These are phyloP conservation scores for Lentinula guzmanii DNA, from an alignment of 768 basidiomycete species.

Conservation along the genomic window DNA sequence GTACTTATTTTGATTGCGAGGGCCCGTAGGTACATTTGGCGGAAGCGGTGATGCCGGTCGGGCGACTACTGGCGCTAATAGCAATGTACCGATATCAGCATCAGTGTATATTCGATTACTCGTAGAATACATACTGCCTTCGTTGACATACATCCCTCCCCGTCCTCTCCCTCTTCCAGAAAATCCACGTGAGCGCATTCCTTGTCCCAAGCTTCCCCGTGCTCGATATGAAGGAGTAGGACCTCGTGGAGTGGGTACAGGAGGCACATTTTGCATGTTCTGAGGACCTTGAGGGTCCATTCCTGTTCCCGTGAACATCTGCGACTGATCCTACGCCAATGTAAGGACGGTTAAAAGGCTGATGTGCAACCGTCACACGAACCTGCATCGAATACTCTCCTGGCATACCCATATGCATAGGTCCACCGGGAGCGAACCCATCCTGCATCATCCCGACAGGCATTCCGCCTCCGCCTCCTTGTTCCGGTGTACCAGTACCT, in stretches of 20 bases:
- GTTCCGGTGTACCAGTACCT: conserved; percentile 35
- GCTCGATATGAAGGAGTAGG: conserved; percentile 28
- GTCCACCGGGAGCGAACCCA: conserved; percentile 33
- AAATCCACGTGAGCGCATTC: conserved; percentile 36
- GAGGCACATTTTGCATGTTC: neutral
- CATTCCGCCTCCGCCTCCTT: conserved; percentile 25
- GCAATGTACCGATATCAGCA: neutral
- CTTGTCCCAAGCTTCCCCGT: conserved; percentile 23
- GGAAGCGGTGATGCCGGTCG: conserved; percentile 82
- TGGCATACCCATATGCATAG: conserved; percentile 70
- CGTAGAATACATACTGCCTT: conserved; percentile 26
- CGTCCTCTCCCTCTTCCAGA: conserved; percentile 33
- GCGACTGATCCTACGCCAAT: conserved; percentile 45
- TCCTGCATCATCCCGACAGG: conserved; percentile 40
- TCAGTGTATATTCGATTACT: neutral
- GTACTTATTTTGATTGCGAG: conserved; percentile 84
- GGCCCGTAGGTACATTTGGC: conserved; percentile 83
- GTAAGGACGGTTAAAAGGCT: conserved; percentile 12
- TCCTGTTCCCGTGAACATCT: conserved; percentile 29
- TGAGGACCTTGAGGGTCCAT: neutral
- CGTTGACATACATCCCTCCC: conserved; percentile 27
- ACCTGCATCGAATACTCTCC: conserved; percentile 76
- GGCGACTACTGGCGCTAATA: conserved; percentile 44
- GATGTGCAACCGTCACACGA: conserved; percentile 20
- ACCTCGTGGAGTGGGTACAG: conserved; percentile 19